Base-by-base conservation (phyloP, 768 basidiomycete species). In the Mycena vitilis region DNA sequence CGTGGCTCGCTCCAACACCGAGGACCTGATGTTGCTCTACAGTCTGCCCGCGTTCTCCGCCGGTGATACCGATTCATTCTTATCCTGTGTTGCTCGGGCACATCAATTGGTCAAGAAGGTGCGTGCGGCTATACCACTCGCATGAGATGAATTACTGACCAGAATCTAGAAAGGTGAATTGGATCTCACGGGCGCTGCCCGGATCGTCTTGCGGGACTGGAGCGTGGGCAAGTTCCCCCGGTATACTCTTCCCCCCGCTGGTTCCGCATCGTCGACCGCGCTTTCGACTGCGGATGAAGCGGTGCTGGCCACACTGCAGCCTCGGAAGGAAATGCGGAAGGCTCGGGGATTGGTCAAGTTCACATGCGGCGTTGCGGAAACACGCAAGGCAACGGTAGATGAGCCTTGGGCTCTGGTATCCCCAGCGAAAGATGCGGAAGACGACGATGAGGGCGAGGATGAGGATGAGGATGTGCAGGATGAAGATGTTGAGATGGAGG, bases 21-120 rank as follows among this genome's bases (percentile, higher is more conserved):
- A 96, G 75, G 96, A 97, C 77, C 83, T 98, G 48, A 96, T 96
- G 93, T 79, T 97, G n/a, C 81, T 90, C 56, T 97, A 96, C 81
- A 89, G 86, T 71, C 82, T 95, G 16, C 93, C 96, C 4, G 93
- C 91, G 10, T 96, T 96, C 77, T 71, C 86, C 11, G 82, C 83
- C 52, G 90, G 91, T 3, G 89, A 96, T 73, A 76, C 85, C 7
- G 83, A 84, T 25, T 89, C 91, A 0, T 96, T 97, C 85, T 83
- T 98, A 44, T 84, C 89, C 30, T 89, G 88, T 53, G 79, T 96
- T 47, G 93, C 95, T 6, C 89, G 95, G 52, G 84, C 91, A 16
- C 85, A 88, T 62, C 88, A 90, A 52, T 83, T 95, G 49, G 81
- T 95, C 15, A 94, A 91, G 80, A 95, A 92, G 86, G 95, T 92